Evolutionary conservation across 805 yeast species (phyloP).

Genomic region (Wickerhamomyces hampshirensis): DNA sequence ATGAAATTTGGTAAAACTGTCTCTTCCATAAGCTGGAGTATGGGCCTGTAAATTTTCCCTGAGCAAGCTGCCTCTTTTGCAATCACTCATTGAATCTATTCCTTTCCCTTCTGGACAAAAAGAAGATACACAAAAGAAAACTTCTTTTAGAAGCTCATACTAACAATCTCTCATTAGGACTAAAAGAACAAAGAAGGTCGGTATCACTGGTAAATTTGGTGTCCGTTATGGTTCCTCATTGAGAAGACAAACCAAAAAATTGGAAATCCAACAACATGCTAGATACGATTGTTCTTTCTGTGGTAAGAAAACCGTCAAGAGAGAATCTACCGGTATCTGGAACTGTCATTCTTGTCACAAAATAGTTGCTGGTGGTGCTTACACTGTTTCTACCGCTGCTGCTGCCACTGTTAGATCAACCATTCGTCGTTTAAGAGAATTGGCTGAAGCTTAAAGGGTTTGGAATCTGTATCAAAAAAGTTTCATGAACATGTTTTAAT

Average conservation of each 20-base stretch:
- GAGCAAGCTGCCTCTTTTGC: too few species aligned
- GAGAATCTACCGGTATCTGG: conserved; percentile 99
- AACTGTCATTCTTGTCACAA: conserved; percentile 89
- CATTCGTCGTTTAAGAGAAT: conserved; percentile 99
- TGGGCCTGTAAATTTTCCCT: too few species aligned
- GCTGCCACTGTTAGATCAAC: conserved; percentile 99
- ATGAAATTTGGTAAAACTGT: too few species aligned
- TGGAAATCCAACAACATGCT: conserved; percentile 98
- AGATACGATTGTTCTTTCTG: conserved; percentile 99
- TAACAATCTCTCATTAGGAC: conserved; percentile 65
- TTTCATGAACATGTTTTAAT: conserved; percentile 20
- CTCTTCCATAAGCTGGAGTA: too few species aligned
- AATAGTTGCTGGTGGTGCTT: conserved; percentile 99
- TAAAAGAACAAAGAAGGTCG: conserved; percentile 99
- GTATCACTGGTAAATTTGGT: conserved; percentile 99
- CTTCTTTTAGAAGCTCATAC: conserved; percentile 23
- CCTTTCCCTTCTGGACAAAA: too few species aligned
- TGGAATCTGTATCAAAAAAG: conserved; percentile 21
- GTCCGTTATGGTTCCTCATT: conserved; percentile 99
- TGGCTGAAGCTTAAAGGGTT: conserved; percentile 90
- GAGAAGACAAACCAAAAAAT: conserved; percentile 99
- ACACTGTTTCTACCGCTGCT: conserved; percentile 98
- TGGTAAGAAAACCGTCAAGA: conserved; percentile 97
- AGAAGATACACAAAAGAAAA: too few species aligned
- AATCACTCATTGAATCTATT: conserved; percentile 1